A percentile compares a stretch with the other conserved stretches of the same genome.
Conservation (phyloP, 2,329 filamentous ascomycete genomes). For the Orbilia ellipsospora region DNA sequence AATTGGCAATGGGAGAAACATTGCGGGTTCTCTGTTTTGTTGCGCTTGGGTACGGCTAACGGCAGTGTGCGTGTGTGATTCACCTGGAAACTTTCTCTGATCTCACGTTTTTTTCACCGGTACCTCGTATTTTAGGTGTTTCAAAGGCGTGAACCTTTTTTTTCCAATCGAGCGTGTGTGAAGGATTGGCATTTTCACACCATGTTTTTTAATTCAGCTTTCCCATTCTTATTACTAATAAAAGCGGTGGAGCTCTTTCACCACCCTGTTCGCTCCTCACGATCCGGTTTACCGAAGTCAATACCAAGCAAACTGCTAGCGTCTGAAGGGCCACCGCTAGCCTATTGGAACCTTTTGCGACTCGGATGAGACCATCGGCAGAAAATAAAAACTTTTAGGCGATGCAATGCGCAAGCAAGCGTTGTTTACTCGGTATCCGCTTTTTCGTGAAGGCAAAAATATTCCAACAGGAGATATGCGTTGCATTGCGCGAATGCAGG, state of each 20-base stretch:
- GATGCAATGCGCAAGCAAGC: not conserved
- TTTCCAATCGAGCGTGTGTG: not conserved
- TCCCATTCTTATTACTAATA: slow-evolving; percentile 28
- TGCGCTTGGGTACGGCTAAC: slow-evolving; percentile 23
- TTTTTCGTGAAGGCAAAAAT: not conserved
- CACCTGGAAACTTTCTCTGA: slow-evolving; percentile 11
- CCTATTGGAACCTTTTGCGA: slow-evolving; percentile 1
- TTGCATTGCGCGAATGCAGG: not conserved
- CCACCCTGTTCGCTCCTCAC: slow-evolving; percentile 23
- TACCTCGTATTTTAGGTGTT: not conserved
- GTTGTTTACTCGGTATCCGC: no score
- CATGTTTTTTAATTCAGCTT: slow-evolving; percentile 1
- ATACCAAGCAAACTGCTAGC: not conserved
- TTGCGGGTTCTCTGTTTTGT: not conserved
- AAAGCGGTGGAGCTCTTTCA: slow-evolving; percentile 30
- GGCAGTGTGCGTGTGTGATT: slow-evolving; percentile 23
- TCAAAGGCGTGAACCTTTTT: slow-evolving; percentile 12
- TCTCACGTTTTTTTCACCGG: not conserved
- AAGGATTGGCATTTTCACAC: not conserved
- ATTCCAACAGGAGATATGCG: slow-evolving; percentile 27
- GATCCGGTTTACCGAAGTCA: slow-evolving; percentile 36
- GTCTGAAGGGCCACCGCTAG: not conserved
- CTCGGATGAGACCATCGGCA: slow-evolving; percentile 50
- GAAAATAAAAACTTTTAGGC: slow-evolving; percentile 3
- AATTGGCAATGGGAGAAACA: slow-evolving; percentile 3